Conservation (phyloP, 345 rosid genomes). For the Moringa oleifera region DNA sequence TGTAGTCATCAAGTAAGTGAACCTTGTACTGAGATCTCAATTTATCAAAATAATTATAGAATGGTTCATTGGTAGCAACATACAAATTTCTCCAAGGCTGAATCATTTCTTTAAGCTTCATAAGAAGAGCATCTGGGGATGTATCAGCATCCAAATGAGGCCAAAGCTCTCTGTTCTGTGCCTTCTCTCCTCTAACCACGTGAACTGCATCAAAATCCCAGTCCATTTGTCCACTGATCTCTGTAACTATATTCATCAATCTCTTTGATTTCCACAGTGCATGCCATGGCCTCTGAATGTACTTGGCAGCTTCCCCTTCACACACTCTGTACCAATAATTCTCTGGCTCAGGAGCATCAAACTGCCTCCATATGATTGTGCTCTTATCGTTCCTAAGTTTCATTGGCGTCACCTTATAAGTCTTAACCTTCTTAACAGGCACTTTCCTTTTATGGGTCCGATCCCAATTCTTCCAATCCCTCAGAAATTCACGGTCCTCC, state of each 20-base stretch:
- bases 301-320: constrained; percentile 76
- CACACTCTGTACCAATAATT: constrained; percentile 95
- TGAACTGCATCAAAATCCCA: constrained; percentile 94
- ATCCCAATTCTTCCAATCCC: constrained; percentile 86
- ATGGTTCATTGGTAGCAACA: constrained; percentile 78
- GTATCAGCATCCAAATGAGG: constrained; percentile 83
- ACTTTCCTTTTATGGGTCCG: constrained; percentile 62
- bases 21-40: constrained; percentile 83
- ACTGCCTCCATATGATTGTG: constrained; percentile 83
- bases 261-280: constrained; percentile 93
- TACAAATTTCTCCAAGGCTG: constrained; percentile 79
- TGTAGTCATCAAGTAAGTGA: constrained; percentile 82
- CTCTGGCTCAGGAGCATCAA: constrained; percentile 77
- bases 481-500: constrained; percentile 72
- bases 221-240: constrained; percentile 82
- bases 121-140: constrained; percentile 63
- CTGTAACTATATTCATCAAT: constrained; percentile 83
- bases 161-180: constrained; percentile 77
- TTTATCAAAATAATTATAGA: constrained; percentile 83
- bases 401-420: constrained; percentile 59
- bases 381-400: constrained; percentile 75
- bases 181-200: constrained; percentile 91
- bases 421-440: constrained; percentile 66
- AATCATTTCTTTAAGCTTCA: constrained; percentile 53
- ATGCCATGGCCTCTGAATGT: constrained; percentile 78